Percentiles rank a stretch among this genome's conserved stretches.
phyloP scores from a whole-genome alignment of 2,329 filamentous ascomycete genomes.

The Pleurostoma richardsiae region DNA sequence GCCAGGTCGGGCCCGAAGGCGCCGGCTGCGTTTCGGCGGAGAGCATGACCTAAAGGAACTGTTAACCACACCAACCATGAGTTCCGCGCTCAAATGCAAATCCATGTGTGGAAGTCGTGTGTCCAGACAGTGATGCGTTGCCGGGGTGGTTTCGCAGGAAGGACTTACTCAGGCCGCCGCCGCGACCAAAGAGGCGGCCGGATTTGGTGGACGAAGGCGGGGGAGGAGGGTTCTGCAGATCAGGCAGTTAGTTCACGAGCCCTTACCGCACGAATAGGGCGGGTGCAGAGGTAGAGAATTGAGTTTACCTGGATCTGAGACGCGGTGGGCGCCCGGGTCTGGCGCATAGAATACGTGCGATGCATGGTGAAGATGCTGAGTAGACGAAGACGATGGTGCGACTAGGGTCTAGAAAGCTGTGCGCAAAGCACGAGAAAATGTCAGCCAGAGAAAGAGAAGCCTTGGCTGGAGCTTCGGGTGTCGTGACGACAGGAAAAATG shows the following conservation, averaged over 20 bases:
- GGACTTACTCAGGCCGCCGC: conserved; percentile 36
- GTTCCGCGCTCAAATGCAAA: neutral
- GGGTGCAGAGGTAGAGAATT: neutral
- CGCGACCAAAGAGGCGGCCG: conserved; percentile 80
- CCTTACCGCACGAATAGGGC: too few relatives aligned
- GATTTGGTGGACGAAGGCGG: conserved; percentile 88
- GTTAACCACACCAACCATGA: conserved; percentile 12
- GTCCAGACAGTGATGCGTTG: too few relatives aligned
- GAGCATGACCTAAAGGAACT: conserved; percentile 50
- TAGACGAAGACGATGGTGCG: too few relatives aligned
- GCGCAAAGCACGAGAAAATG: too few relatives aligned
- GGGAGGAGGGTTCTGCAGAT: conserved; percentile 78
- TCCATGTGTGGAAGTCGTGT: neutral
- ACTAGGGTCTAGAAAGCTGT: too few relatives aligned
- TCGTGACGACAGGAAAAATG: too few relatives aligned
- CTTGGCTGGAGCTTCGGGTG: too few relatives aligned
- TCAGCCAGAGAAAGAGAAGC: too few relatives aligned
- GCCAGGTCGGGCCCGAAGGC: conserved; percentile 82
- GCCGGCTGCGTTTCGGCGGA: conserved; percentile 70
- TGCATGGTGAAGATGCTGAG: conserved; percentile 60
- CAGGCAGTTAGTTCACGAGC: neutral
- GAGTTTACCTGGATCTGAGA: conserved; percentile 59
- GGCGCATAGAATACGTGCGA: conserved; percentile 98
- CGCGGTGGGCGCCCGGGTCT: conserved; percentile 90
- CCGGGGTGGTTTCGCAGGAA: too few relatives aligned